Evolutionary conservation across 106 monocot genomes (phyloP).

Genomic region (Dendrobium huoshanense): DNA sequence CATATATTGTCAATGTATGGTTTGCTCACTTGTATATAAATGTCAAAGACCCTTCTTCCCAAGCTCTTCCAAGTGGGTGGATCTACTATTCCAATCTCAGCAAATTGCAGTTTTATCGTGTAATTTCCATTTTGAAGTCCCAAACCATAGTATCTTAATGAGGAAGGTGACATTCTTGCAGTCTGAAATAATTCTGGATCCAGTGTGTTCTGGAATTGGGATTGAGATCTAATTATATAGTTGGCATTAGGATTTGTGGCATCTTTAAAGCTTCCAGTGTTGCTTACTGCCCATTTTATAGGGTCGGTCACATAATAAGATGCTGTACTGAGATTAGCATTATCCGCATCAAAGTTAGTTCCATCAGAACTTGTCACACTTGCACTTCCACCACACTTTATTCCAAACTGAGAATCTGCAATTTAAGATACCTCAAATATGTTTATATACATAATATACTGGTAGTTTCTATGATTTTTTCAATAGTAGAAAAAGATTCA

Average conservation of each 20-base stretch:
- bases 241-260: slow-evolving; percentile 17
- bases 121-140: too few relatives aligned
- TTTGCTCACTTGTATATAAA: slow-evolving; percentile 7
- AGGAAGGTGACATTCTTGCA: too few relatives aligned
- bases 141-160: too few relatives aligned
- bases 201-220: slow-evolving; percentile 12
- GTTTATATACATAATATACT: background rate
- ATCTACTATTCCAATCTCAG: slow-evolving; percentile 34
- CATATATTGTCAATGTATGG: background rate
- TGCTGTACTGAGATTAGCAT: slow-evolving; percentile 38
- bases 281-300: slow-evolving; percentile 10
- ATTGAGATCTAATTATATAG: slow-evolving; percentile 28
- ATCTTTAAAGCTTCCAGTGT: slow-evolving; percentile 54
- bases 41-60: slow-evolving; percentile 17
- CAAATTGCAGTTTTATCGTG: slow-evolving; percentile 57
- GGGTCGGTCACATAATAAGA: slow-evolving; percentile 61
- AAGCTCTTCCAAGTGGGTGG: slow-evolving; percentile 44
- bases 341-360: slow-evolving; percentile 51
- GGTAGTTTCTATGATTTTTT: too few relatives aligned
- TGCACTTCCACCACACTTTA: slow-evolving; percentile 74
- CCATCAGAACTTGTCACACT: slow-evolving; percentile 38
- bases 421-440: background rate
- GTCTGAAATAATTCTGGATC: too few relatives aligned
- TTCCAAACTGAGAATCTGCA: slow-evolving; percentile 62
- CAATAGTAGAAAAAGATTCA: background rate